A percentile compares a stretch with the other conserved stretches of the same genome.
Evolutionary conservation across 331 rosid species (phyloP).

Genomic region (Quercus tomentella): DNA sequence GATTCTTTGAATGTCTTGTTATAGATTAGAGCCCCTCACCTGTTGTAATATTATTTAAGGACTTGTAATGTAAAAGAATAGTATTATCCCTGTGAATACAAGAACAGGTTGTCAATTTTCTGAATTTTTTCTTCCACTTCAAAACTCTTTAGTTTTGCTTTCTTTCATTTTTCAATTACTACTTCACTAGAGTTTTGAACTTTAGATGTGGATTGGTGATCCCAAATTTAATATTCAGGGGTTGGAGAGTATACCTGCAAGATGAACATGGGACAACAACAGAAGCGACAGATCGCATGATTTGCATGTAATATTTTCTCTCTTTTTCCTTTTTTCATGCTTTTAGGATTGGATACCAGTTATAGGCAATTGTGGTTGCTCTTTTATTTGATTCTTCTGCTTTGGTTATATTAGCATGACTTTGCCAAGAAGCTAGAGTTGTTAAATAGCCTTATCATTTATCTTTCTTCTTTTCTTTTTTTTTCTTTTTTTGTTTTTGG

Average conservation of each 20-base stretch:
- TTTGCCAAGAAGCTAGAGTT: neutral
- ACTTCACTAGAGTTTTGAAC: no score
- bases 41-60: no score
- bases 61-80: no score
- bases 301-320: constrained; percentile 48
- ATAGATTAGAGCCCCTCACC: no score
- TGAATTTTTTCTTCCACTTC: no score
- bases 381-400: neutral
- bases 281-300: constrained; percentile 66
- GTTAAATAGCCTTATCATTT: neutral
- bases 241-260: constrained; percentile 93
- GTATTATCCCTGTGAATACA: no score
- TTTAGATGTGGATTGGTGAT: neutral
- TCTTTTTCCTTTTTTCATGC: neutral
- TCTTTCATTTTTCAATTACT: no score
- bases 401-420: neutral
- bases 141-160: no score
- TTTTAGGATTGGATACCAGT: neutral
- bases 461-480: neutral
- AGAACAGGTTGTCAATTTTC: no score
- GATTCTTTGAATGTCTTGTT: no score
- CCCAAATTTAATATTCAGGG: constrained; percentile 46
- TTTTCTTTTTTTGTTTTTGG: neutral
- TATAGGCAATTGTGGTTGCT: neutral
- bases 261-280: constrained; percentile 90